A percentile compares a stretch with the other conserved stretches of the same genome.
Conservation (phyloP, 2,329 filamentous ascomycete genomes). For the Fusarium abutilonis region DNA sequence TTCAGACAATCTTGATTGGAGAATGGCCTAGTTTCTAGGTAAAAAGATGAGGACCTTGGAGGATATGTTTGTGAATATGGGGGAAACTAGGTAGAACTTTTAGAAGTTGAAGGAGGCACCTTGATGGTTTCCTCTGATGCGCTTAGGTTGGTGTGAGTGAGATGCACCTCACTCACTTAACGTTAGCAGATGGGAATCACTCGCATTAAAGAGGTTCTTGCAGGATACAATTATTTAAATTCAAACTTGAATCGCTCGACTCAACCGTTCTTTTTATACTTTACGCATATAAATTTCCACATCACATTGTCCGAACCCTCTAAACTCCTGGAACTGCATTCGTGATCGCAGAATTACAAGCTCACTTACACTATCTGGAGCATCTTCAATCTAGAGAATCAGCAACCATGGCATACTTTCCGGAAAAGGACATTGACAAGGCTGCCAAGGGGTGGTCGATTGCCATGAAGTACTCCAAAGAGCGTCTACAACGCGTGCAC, state of each 20-base stretch:
- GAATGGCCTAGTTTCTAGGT: not conserved
- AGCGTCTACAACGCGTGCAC: slow-evolving; percentile 48
- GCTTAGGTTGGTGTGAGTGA: not conserved
- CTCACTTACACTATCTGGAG: slow-evolving; percentile 7
- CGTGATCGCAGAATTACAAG: not conserved
- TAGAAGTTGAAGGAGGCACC: slow-evolving; percentile 17
- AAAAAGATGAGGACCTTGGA: slow-evolving; percentile 17
- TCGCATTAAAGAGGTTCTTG: slow-evolving; percentile 28
- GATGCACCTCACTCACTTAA: slow-evolving; percentile 4
- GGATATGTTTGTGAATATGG: slow-evolving; percentile 8
- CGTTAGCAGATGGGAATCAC: not conserved
- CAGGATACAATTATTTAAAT: not conserved
- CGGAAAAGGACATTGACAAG: slow-evolving; percentile 48
- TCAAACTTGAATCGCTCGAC: not conserved
- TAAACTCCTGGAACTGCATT: not conserved
- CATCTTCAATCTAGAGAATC: not conserved
- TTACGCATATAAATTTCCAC: not conserved
- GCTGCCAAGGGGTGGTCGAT: slow-evolving; percentile 52
- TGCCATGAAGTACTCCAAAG: slow-evolving; percentile 51
- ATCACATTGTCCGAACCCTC: not conserved
- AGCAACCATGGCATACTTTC: slow-evolving; percentile 36
- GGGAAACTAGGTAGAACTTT: not conserved
- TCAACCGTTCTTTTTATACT: not conserved
- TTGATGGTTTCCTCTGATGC: slow-evolving; percentile 31
- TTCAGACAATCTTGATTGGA: slow-evolving; percentile 23